phyloP scores from a whole-genome alignment of 1,284 basidiomycete genomes.

The Ceratobasidium sp. region DNA sequence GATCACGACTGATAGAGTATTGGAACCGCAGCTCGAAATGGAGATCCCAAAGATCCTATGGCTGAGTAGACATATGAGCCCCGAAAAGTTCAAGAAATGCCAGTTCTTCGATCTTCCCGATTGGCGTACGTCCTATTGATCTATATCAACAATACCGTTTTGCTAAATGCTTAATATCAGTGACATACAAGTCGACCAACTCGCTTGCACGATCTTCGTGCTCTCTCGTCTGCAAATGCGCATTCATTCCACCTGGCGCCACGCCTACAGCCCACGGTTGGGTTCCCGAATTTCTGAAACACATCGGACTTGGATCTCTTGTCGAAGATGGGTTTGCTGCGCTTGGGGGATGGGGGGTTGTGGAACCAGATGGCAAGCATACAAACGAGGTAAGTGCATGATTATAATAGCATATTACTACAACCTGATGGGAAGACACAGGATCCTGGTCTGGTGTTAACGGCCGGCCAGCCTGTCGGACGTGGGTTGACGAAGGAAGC shows the following conservation, averaged over 20 bases:
- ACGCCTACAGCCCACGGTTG: conserved; percentile 71
- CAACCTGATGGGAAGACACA: neutral
- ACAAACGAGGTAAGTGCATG: neutral
- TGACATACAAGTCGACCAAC: conserved; percentile 92
- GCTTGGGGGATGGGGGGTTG: conserved; percentile 70
- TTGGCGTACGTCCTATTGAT: conserved; percentile 64
- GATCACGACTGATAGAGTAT: neutral
- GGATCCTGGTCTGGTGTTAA: conserved; percentile 69
- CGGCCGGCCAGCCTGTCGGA: conserved; percentile 94
- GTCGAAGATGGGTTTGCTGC: conserved; percentile 77
- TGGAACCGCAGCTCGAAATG: conserved; percentile 84
- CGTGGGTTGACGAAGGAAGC: conserved; percentile 82
- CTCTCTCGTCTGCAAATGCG: conserved; percentile 97
- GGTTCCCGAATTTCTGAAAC: conserved; percentile 87
- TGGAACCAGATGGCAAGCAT: conserved; percentile 46
- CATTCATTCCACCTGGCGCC: conserved; percentile 83
- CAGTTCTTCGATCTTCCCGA: conserved; percentile 99
- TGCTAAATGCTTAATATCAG: conserved; percentile 47
- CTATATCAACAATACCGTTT: neutral
- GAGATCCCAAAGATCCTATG: conserved; percentile 97
- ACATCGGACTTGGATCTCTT: conserved; percentile 83
- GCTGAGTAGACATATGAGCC: conserved; percentile 90
- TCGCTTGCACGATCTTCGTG: conserved; percentile 87
- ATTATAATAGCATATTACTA: neutral
- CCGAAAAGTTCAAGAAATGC: conserved; percentile 80